Evolutionary conservation across 208 protist genomes (phyloP).

Genomic region (Leishmania major): DNA sequence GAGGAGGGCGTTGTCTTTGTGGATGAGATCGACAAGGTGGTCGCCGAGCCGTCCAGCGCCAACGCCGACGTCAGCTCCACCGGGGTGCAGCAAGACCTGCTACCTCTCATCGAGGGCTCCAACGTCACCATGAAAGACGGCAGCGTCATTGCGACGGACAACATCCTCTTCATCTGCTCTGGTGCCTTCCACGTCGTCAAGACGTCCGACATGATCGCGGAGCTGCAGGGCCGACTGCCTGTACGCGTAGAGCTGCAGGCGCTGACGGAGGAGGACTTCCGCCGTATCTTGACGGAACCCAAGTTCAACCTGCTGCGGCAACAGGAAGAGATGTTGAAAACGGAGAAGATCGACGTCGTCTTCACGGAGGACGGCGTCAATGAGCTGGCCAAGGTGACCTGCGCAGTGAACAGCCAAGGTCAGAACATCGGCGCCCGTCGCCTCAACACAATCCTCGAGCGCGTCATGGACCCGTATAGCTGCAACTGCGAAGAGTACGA

Average conservation of each 20-base stretch:
- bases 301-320: conserved; percentile 95
- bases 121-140: conserved; percentile 97
- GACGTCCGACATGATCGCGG: conserved; percentile 94
- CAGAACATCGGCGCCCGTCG: conserved; percentile 98
- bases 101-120: conserved; percentile 97
- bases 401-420: conserved; percentile 91
- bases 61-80: conserved; percentile 90
- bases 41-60: conserved; percentile 55
- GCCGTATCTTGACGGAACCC: conserved; percentile 96
- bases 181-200: conserved; percentile 96
- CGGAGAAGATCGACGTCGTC: conserved; percentile 94
- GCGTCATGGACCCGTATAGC: conserved; percentile 95
- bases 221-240: conserved; percentile 97
- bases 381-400: conserved; percentile 93
- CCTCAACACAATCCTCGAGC: conserved; percentile 96
- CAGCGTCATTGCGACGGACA: conserved; percentile 94
- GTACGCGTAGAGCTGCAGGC: conserved; percentile 98
- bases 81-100: conserved; percentile 97
- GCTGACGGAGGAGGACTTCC: conserved; percentile 95
- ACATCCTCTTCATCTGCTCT: conserved; percentile 98
- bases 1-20: conserved; percentile 98
- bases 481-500: conserved; percentile 89
- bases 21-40: conserved; percentile 99
- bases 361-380: conserved; percentile 93
- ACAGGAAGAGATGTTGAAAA: conserved; percentile 92